phyloP scores from a whole-genome alignment of 2,329 filamentous ascomycete species.

The Colletotrichum sp. region DNA sequence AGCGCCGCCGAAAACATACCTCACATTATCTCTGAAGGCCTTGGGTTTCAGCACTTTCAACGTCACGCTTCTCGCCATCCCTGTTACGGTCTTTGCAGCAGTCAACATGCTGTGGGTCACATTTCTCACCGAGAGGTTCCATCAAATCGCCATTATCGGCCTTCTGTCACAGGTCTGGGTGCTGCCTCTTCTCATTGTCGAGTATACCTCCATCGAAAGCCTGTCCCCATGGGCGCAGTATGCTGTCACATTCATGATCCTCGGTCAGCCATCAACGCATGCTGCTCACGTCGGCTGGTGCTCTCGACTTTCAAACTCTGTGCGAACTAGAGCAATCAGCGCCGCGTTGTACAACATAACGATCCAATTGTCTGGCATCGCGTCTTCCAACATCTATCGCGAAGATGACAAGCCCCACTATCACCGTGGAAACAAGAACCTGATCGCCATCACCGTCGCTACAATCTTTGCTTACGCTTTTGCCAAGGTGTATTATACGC shows the following conservation, averaged over 20 bases:
- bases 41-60: conserved; percentile 58
- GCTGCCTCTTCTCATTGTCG: conserved; percentile 57
- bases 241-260: neutral
- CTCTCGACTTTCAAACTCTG: conserved; percentile 62
- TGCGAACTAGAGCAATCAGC: conserved; percentile 61
- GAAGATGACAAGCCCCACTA: conserved; percentile 34
- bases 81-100: conserved; percentile 20
- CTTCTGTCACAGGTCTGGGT: conserved; percentile 61
- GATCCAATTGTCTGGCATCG: conserved; percentile 36
- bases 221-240: conserved; percentile 25
- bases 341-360: conserved; percentile 61
- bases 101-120: conserved; percentile 43
- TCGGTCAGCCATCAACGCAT: neutral
- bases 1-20: conserved; percentile 49
- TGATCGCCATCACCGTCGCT: conserved; percentile 47
- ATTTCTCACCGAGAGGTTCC: conserved; percentile 47
- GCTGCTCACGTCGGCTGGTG: conserved; percentile 45
- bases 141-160: conserved; percentile 52
- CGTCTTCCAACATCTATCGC: conserved; percentile 46
- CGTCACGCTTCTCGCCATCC: conserved; percentile 57
- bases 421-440: conserved; percentile 51
- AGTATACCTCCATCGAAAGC: neutral
- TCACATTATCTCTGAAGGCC: conserved; percentile 56
- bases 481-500: conserved; percentile 57
- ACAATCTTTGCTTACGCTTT: conserved; percentile 37